Evolutionary conservation across 1,284 basidiomycete species (phyloP).

Genomic region (Phellinidium pouzarii): DNA sequence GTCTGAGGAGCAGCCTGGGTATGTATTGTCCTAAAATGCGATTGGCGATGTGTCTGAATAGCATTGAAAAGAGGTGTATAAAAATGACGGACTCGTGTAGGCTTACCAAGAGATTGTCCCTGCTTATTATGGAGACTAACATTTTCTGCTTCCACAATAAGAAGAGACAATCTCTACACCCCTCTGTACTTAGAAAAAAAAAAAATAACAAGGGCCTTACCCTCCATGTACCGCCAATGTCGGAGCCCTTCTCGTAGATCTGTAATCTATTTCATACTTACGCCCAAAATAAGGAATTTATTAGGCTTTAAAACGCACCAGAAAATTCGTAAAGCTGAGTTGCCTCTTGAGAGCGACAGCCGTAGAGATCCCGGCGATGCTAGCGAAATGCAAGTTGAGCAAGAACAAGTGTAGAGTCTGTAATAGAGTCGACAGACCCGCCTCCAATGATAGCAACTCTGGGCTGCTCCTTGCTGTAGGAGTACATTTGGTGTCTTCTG

Average conservation of each 20-base stretch:
- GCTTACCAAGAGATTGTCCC: too few species aligned
- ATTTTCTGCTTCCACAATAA: too few species aligned
- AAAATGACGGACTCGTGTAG: too few species aligned
- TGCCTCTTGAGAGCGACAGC: slow-evolving; percentile 42
- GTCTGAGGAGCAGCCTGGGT: slow-evolving; percentile 49
- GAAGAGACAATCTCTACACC: too few species aligned
- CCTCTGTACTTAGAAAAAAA: too few species aligned
- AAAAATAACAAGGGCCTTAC: slow-evolving; percentile 28
- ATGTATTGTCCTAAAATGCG: slow-evolving; percentile 27
- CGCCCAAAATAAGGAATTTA: not conserved
- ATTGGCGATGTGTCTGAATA: slow-evolving; percentile 32
- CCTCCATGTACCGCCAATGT: slow-evolving; percentile 48
- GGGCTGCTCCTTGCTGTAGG: slow-evolving; percentile 22
- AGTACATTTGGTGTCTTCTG: too few species aligned
- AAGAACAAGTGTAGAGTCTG: not conserved
- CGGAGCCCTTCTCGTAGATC: slow-evolving; percentile 43
- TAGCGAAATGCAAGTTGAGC: slow-evolving; percentile 6
- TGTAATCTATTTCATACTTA: slow-evolving; percentile 19
- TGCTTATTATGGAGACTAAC: too few species aligned
- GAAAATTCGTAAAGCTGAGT: slow-evolving; percentile 39
- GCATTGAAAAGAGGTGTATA: too few species aligned
- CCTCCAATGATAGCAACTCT: slow-evolving; percentile 44
- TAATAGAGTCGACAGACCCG: slow-evolving; percentile 32
- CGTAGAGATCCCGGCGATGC: slow-evolving; percentile 39
- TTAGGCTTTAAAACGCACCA: slow-evolving; percentile 27